Percentiles rank a stretch among this genome's conserved stretches.
phyloP scores from a whole-genome alignment of 2,329 filamentous ascomycete species.

The Zarea fungicola region DNA sequence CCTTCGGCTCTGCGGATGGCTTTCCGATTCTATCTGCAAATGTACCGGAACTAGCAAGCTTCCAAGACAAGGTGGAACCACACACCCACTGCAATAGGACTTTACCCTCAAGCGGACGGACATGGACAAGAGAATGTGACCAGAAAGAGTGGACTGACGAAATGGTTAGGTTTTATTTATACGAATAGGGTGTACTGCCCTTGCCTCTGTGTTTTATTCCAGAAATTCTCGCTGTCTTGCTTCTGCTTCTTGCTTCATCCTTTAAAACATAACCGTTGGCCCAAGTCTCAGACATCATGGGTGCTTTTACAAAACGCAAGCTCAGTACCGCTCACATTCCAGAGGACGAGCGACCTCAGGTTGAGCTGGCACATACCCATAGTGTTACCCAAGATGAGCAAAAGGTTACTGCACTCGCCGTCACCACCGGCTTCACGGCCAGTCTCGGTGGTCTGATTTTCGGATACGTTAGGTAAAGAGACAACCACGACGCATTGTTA shows the following conservation, averaged over 20 bases:
- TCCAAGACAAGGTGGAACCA: slow-evolving; percentile 3
- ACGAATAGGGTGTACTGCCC: not conserved
- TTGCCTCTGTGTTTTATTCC: too few relatives aligned
- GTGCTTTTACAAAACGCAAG: slow-evolving; percentile 9
- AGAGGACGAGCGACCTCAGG: slow-evolving; percentile 9
- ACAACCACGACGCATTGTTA: not conserved
- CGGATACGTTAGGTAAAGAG: slow-evolving; percentile 47
- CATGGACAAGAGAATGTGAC: slow-evolving; percentile 6
- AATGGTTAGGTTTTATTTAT: slow-evolving; percentile 3
- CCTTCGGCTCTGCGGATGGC: not conserved
- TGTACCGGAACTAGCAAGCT: slow-evolving; percentile 7
- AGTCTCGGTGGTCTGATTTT: slow-evolving; percentile 55
- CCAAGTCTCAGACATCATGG: not conserved
- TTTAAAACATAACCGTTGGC: not conserved
- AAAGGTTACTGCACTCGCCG: slow-evolving; percentile 36
- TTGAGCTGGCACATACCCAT: slow-evolving; percentile 19
- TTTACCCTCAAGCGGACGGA: not conserved
- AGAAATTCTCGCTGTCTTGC: too few relatives aligned
- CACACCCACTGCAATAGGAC: not conserved
- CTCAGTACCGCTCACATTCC: not conserved
- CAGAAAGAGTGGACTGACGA: slow-evolving; percentile 8
- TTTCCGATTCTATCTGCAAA: slow-evolving; percentile 9
- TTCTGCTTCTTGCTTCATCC: not conserved
- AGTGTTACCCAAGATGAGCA: slow-evolving; percentile 17
- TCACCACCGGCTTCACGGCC: slow-evolving; percentile 45